Percentiles rank a stretch among this genome's conserved stretches.
phyloP scores from a whole-genome alignment of 1,139 yeast genomes.

The Sugiyamaella xylanicola region DNA sequence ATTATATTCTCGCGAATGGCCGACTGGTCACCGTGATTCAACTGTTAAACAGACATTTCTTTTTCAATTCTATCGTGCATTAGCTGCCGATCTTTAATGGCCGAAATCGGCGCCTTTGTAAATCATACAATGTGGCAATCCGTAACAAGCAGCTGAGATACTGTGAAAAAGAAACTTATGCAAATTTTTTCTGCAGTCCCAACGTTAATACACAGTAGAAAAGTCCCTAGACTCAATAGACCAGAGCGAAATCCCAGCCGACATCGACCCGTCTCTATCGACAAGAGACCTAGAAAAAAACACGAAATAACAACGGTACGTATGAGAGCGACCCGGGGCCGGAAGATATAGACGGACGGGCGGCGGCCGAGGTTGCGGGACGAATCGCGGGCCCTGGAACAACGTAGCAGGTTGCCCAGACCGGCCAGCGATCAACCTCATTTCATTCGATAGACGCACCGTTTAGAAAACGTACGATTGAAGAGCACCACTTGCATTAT shows the following conservation, averaged over 20 bases:
- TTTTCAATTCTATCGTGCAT: neutral
- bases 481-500: slow-evolving; percentile 21
- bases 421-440: neutral
- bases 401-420: neutral
- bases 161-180: slow-evolving; percentile 7
- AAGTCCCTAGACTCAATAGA: no score
- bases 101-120: slow-evolving; percentile 13
- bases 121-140: neutral
- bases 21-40: no score
- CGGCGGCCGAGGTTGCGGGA: no score
- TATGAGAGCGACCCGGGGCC: no score
- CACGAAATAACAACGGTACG: no score
- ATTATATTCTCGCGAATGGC: no score
- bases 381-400: no score
- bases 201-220: slow-evolving; percentile 3
- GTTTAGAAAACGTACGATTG: neutral
- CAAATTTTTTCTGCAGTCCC: slow-evolving; percentile 9
- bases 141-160: neutral
- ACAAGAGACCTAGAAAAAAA: no score
- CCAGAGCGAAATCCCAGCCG: no score
- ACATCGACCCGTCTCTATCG: no score
- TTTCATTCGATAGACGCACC: neutral
- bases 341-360: no score
- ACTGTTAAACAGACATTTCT: slow-evolving; percentile 3
- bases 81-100: slow-evolving; percentile 9